Conservation (phyloP, 129 eudicot species). For the Kitagawia praeruptora region DNA sequence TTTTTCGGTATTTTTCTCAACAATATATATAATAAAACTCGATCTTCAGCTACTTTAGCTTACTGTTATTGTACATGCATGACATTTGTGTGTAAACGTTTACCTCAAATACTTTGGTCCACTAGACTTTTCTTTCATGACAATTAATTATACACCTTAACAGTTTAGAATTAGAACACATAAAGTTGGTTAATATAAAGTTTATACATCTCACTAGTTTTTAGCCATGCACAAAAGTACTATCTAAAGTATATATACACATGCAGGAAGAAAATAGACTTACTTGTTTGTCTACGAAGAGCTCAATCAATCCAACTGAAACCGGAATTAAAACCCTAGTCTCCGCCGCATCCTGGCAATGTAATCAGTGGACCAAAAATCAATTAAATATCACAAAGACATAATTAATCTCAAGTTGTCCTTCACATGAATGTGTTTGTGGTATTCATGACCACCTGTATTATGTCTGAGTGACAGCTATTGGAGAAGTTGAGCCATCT, state of each 20-base stretch:
- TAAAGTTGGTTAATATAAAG: no score
- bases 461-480: constrained; percentile 20
- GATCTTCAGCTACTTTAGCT: not conserved
- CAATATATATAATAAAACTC: not conserved
- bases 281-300: constrained; percentile 78
- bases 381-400: not conserved
- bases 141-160: no score
- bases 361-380: not conserved
- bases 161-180: no score
- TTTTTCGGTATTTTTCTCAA: not conserved
- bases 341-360: constrained; percentile 50
- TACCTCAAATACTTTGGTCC: no score
- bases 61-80: not conserved
- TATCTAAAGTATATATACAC: not conserved
- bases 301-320: constrained; percentile 49
- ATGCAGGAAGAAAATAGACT: not conserved
- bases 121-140: no score
- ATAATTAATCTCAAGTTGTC: no score
- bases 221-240: no score
- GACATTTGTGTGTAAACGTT: not conserved
- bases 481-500: constrained; percentile 69
- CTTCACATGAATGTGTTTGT: no score
- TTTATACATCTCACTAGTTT: no score
- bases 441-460: constrained; percentile 33
- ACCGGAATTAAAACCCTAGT: constrained; percentile 65